These are phyloP conservation scores for Alectoria sarmentosa DNA, from an alignment of 495 filamentous ascomycete species.

Conservation along the genomic window DNA sequence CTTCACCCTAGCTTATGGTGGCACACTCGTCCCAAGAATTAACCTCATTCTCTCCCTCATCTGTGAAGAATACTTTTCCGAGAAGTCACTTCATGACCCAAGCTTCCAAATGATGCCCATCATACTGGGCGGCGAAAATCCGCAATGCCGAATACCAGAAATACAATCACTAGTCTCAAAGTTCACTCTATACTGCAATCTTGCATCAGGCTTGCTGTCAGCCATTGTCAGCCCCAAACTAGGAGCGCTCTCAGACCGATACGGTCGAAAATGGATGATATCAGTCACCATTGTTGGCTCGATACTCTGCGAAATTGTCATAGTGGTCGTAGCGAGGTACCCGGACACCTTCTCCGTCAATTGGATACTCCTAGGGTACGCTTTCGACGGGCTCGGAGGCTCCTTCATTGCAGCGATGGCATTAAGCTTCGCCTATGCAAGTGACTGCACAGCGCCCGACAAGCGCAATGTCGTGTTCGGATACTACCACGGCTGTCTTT, in stretches of 20 bases:
- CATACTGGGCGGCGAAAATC: conserved; percentile 57
- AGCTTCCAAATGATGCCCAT: conserved; percentile 55
- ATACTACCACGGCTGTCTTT: conserved; percentile 81
- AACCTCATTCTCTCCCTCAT: conserved; percentile 75
- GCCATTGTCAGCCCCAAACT: conserved; percentile 76
- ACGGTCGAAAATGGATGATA: conserved; percentile 70
- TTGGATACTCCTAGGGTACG: conserved; percentile 64
- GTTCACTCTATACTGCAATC: conserved; percentile 66
- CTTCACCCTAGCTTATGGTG: conserved; percentile 78
- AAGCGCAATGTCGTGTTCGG: conserved; percentile 80
- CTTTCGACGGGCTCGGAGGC: conserved; percentile 75
- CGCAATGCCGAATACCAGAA: conserved; percentile 60
- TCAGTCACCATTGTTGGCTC: conserved; percentile 59
- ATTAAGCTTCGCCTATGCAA: conserved; percentile 72
- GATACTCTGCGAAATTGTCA: conserved; percentile 62
- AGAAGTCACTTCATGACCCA: conserved; percentile 50
- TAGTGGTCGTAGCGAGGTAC: conserved; percentile 65
- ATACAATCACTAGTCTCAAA: conserved; percentile 68
- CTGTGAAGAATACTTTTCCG: conserved; percentile 69
- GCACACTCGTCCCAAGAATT: conserved; percentile 67
- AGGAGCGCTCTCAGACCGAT: conserved; percentile 79
- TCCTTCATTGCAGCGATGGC: conserved; percentile 81
- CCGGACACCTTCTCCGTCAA: conserved; percentile 64
- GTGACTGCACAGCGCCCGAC: conserved; percentile 77
- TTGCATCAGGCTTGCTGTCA: conserved; percentile 62